Base-by-base conservation (phyloP, 192 early-diverging fungal species). In the Chytriomyces confervae region DNA sequence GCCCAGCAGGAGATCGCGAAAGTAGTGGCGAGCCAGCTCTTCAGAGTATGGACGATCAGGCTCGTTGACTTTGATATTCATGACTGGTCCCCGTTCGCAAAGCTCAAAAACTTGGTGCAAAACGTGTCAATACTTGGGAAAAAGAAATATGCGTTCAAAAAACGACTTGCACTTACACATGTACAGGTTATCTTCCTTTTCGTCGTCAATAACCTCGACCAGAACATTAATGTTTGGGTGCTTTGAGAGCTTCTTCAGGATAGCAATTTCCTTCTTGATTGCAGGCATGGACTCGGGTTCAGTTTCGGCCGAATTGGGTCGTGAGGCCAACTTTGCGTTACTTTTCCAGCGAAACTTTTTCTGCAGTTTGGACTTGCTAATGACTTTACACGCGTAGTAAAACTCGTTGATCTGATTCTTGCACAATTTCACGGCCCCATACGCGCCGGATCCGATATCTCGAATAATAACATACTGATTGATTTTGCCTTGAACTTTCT, bases 221-320 rank as follows among this genome's bases (percentile, higher is more conserved):
- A 91, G 75, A n/a, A 61, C 76, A 71, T 84, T 86, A 77, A 91
- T 89, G 50, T 91, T 91, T 6, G 86, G 87, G 75, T 91, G 90
- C 47, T 86, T 82, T 1, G 83, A 84, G 10, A 91, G 60, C 77
- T 91, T 89, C 69, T 91, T 91, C 47, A 91, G 62, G 5, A 91
- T 87, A 4, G 88, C 88, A 4, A 91, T 77, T 79, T 91, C 90
- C n/a, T 75, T 23, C 66, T 85, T 82, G 61, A 91, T 79, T 11
- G 50, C 62, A 2, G 46, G 57, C 62, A 83, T 64, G 23, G 78
- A 76, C 62, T 82, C 83, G 20, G 9, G 43, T 18, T 57, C 69
- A 18, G 23, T n/a, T 18, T 53, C 43, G 10, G 64, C 77, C 23
- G 48, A 27, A 9, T 36, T 27, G 11, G 18, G 36, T 16, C 24